phyloP scores from a whole-genome alignment of 306 rosid species.

The Hippophae gyantsensis region DNA sequence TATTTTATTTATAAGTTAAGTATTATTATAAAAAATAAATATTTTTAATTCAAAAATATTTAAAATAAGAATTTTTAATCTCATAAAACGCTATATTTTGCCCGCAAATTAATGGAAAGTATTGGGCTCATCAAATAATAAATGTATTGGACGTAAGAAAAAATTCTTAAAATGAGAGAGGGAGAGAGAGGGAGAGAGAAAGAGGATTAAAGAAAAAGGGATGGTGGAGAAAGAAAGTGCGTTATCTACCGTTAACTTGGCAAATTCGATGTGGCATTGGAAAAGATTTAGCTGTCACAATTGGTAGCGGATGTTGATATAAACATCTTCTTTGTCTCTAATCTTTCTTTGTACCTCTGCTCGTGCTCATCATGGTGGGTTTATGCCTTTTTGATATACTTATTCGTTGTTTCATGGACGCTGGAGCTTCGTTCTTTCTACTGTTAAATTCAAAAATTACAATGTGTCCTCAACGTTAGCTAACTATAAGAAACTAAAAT shows the following conservation, averaged over 20 bases:
- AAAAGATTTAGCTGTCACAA: constrained; percentile 39
- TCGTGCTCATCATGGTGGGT: constrained; percentile 26
- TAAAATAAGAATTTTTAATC: too few relatives aligned
- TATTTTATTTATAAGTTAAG: too few relatives aligned
- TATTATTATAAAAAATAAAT: too few relatives aligned
- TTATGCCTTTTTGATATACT: constrained; percentile 11
- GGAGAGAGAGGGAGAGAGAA: background rate
- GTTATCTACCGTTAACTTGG: constrained; percentile 44
- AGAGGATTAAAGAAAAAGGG: constrained; percentile 9
- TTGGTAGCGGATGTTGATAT: background rate
- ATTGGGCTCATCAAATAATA: background rate
- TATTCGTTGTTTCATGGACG: too few relatives aligned
- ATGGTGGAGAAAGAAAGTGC: constrained; percentile 51
- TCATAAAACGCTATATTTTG: too few relatives aligned
- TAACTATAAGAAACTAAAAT: too few relatives aligned
- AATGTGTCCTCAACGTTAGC: too few relatives aligned
- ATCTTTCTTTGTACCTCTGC: constrained; percentile 39
- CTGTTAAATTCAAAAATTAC: too few relatives aligned
- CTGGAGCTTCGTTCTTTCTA: too few relatives aligned
- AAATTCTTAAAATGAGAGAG: background rate
- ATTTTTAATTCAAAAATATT: too few relatives aligned
- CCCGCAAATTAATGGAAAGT: constrained; percentile 17
- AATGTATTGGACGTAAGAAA: background rate
- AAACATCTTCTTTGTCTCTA: constrained; percentile 17
- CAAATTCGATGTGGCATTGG: constrained; percentile 45